Evolutionary conservation across 164 flowering plant species (phyloP), one percentile per base, ranked within the genome.

Genomic region (Annona cherimola): DNA sequence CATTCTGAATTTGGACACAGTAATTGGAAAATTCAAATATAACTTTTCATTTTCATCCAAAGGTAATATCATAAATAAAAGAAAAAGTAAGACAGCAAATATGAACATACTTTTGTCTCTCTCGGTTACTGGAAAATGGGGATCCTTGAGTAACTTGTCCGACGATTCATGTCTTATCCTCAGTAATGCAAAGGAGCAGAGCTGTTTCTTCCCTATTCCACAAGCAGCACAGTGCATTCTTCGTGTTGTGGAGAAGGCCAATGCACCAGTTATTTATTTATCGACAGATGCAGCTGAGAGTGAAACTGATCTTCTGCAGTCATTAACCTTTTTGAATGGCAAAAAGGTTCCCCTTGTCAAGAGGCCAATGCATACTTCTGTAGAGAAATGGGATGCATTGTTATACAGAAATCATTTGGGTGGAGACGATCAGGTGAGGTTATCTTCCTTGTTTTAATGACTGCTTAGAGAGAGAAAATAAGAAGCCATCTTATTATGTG

Each of bases 281-380:
- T 92, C 98, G 42, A 96, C 99, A 2, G 99, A 96, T 88, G 99
- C 99, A 55, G 99, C 97, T 69, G 93, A 87, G 67, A 93, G 98
- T 83, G 99, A 96, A 87, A 93, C 97, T 70, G 76, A 88, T 75
- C 85, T 96, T 70, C 81, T 93, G 73, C 98, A 92, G 76, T 88
- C 97, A 16, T 74, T 96, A 46, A 67, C 86, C 69, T 74, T 84
- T 70, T 67, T 79, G 59, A 85, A 89, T 73, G 97, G 99, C 57
- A 92, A 89, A 78, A 50, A 76, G 68, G 85, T 96, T n/a, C 97
- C 97, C 14, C 90, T 96, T 45, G 86, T 96, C 76, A 88, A 81
- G 71, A 86, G 98, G 20, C 99, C 99, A 12, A 66, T 86, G 73
- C 93, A 90, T 66, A 86, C 84, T 75, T 83, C 91, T 43, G 97